Evolutionary conservation across 495 filamentous ascomycete species (phyloP).

Genomic region (Platismatia glauca): DNA sequence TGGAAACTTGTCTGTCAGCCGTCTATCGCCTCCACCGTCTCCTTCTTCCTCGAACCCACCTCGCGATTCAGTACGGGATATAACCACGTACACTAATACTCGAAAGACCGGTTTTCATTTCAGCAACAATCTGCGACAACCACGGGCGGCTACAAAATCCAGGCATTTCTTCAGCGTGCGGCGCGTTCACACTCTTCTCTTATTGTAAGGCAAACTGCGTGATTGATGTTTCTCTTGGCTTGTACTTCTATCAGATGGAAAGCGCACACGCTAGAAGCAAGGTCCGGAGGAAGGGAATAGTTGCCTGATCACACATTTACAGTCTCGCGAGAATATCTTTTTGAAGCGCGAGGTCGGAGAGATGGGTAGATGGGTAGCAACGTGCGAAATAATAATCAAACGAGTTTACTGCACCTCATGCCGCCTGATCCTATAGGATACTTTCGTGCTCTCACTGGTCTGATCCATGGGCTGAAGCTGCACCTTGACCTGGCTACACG

Average conservation of each 20-base stretch:
- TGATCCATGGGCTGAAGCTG: background rate
- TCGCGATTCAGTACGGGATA: background rate
- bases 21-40: background rate
- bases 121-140: constrained; percentile 5
- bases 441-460: background rate
- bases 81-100: constrained; percentile 6
- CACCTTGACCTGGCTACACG: background rate
- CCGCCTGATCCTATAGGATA: background rate
- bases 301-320: background rate
- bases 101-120: background rate
- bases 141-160: constrained; percentile 15
- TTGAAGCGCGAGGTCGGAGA: background rate
- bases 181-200: background rate
- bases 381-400: constrained; percentile 2
- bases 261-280: background rate
- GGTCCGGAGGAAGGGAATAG: background rate
- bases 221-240: background rate
- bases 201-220: constrained; percentile 3
- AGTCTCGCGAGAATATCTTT: background rate
- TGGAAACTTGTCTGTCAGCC: background rate
- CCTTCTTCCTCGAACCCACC: background rate
- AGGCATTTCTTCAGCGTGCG: constrained; percentile 13
- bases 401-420: background rate
- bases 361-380: background rate
- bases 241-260: constrained; percentile 9